Evolutionary conservation across 192 early-diverging fungal species (phyloP).

Genomic region (Mycoemilia scoparia): DNA sequence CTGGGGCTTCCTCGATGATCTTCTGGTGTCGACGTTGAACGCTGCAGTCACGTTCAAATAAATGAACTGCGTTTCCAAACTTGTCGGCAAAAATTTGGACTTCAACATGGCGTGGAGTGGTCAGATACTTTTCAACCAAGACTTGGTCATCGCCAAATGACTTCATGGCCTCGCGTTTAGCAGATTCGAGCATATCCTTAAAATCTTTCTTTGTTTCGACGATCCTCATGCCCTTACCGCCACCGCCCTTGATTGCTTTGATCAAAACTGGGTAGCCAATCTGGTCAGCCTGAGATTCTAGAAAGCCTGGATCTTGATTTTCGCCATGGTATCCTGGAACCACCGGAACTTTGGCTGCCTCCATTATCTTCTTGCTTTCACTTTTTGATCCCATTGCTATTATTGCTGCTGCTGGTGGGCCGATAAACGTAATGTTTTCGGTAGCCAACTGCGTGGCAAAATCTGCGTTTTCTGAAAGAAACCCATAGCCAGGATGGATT

Average conservation of each 20-base stretch:
- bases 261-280: slow-evolving; percentile 95
- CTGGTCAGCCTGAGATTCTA: slow-evolving; percentile 51
- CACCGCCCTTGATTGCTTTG: slow-evolving; percentile 93
- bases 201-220: slow-evolving; percentile 61
- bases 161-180: slow-evolving; percentile 70
- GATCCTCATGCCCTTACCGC: slow-evolving; percentile 96
- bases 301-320: slow-evolving; percentile 53
- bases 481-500: slow-evolving; percentile 94
- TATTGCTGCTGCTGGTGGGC: slow-evolving; percentile 76
- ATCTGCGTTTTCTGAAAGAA: slow-evolving; percentile 82
- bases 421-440: slow-evolving; percentile 68
- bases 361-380: slow-evolving; percentile 84
- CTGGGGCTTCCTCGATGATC: slow-evolving; percentile 90
- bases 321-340: slow-evolving; percentile 91
- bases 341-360: slow-evolving; percentile 69
- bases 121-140: slow-evolving; percentile 82
- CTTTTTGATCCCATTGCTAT: slow-evolving; percentile 86
- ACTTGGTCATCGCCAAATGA: slow-evolving; percentile 82
- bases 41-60: slow-evolving; percentile 92
- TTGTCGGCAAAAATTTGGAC: slow-evolving; percentile 91
- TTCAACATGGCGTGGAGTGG: slow-evolving; percentile 78
- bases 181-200: slow-evolving; percentile 65
- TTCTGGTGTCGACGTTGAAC: slow-evolving; percentile 94
- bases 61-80: slow-evolving; percentile 69
- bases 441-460: slow-evolving; percentile 58